A percentile compares a stretch with the other conserved stretches of the same genome.
Conservation (phyloP, 2,329 filamentous ascomycete genomes). For the Dothistroma septosporum region DNA sequence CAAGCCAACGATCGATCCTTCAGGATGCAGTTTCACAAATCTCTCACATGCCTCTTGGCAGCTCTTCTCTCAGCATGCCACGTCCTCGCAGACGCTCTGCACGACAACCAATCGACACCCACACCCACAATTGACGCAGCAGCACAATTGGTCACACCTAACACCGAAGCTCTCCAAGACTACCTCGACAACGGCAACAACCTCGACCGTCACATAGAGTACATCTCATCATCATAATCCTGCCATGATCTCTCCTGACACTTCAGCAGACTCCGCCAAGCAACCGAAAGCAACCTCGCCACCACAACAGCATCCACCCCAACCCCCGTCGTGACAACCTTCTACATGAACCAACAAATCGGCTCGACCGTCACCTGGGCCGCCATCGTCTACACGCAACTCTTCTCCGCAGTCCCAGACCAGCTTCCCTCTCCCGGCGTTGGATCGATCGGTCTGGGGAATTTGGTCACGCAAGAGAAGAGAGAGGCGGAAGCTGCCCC, state of each 20-base stretch:
- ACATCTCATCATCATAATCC: neutral
- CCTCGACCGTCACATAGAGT: conserved; percentile 3
- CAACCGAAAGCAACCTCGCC: conserved; percentile 10
- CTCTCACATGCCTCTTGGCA: conserved; percentile 11
- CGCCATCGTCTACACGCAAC: conserved; percentile 31
- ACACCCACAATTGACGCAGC: neutral
- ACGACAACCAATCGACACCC: neutral
- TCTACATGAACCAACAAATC: conserved; percentile 19
- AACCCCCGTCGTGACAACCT: conserved; percentile 25
- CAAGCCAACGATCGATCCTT: neutral
- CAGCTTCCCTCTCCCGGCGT: conserved; percentile 25
- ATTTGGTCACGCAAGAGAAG: conserved; percentile 9
- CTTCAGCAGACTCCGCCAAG: conserved; percentile 24
- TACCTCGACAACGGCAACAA: conserved; percentile 1
- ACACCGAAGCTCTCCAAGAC: neutral
- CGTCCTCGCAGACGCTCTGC: conserved; percentile 9
- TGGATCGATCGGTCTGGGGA: conserved; percentile 31
- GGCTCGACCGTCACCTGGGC: conserved; percentile 23
- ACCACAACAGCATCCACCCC: conserved; percentile 17
- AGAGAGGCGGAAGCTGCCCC: conserved; percentile 6
- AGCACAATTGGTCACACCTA: neutral
- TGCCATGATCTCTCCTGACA: neutral
- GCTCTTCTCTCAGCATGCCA: conserved; percentile 9
- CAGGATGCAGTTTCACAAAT: conserved; percentile 1
- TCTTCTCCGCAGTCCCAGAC: conserved; percentile 29